A percentile compares a stretch with the other conserved stretches of the same genome.
These are phyloP conservation scores for Bipolaris victoriae DNA, from an alignment of 2,329 filamentous ascomycete genomes.

Conservation along the genomic window DNA sequence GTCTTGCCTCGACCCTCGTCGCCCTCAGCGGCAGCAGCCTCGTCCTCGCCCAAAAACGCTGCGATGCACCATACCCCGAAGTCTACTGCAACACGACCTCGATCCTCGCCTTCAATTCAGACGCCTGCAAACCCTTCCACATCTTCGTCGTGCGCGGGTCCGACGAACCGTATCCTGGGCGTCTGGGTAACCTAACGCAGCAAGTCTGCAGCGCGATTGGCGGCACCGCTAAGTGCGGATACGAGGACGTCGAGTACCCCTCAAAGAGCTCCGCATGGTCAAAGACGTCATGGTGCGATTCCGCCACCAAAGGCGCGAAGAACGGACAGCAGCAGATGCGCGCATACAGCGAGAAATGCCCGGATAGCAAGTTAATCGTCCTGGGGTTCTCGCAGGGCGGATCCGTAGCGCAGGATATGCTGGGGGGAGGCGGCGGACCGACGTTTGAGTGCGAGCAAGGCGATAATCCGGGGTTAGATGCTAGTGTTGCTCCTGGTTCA, in stretches of 20 bases:
- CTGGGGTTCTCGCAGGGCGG: constrained; percentile 37
- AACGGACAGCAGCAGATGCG: constrained; percentile 35
- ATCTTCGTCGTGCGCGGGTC: constrained; percentile 39
- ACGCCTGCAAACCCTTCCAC: constrained; percentile 34
- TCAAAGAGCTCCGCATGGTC: constrained; percentile 37
- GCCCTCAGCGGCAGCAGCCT: constrained; percentile 15
- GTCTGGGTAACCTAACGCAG: constrained; percentile 32
- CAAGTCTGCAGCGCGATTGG: constrained; percentile 30
- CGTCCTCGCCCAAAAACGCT: constrained; percentile 30
- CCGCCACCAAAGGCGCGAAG: constrained; percentile 28
- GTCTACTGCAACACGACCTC: constrained; percentile 34
- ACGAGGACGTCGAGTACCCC: constrained; percentile 37
- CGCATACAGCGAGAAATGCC: constrained; percentile 34
- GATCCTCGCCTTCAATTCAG: constrained; percentile 28
- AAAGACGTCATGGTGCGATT: constrained; percentile 34
- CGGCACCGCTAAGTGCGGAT: constrained; percentile 27
- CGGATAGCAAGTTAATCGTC: constrained; percentile 35
- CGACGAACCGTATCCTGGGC: constrained; percentile 37
- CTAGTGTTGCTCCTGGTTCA: constrained; percentile 22
- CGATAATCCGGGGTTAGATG: constrained; percentile 29
- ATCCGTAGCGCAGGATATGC: constrained; percentile 34
- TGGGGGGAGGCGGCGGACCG: constrained; percentile 37
- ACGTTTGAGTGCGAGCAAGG: constrained; percentile 34
- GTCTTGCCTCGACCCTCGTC: constrained; percentile 13
- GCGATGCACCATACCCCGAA: constrained; percentile 29